Percentiles rank a stretch among this genome's conserved stretches.
Evolutionary conservation across 139 green algal species (phyloP).

Genomic region (Auxenochlorella protothecoides): DNA sequence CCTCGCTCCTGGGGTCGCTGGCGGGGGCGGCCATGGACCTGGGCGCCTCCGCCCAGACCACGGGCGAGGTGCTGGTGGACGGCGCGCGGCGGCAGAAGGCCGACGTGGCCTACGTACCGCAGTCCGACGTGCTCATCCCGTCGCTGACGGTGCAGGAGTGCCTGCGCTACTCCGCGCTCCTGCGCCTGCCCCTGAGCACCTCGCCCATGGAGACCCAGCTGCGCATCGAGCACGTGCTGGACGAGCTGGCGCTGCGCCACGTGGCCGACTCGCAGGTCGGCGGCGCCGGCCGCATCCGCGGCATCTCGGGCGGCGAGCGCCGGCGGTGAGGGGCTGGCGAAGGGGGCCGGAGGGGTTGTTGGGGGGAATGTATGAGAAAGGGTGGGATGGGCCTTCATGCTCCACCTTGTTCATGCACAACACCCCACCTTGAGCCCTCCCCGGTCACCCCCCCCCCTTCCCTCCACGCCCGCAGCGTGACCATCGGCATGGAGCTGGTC

Average conservation of each 20-base stretch:
- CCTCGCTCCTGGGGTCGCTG: slow-evolving; percentile 52
- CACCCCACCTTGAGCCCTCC: background rate
- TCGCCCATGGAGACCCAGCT: slow-evolving; percentile 13
- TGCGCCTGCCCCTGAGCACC: slow-evolving; percentile 39
- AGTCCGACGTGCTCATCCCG: slow-evolving; percentile 60
- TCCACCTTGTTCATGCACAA: too few species aligned
- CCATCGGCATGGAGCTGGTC: slow-evolving; percentile 70
- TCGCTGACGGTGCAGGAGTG: slow-evolving; percentile 65
- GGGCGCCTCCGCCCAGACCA: slow-evolving; percentile 3
- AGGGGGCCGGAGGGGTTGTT: too few species aligned
- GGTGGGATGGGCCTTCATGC: too few species aligned
- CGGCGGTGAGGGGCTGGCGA: slow-evolving; percentile 37
- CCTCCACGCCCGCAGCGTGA: slow-evolving; percentile 17
- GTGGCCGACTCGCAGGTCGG: slow-evolving; percentile 31
- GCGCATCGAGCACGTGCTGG: slow-evolving; percentile 31
- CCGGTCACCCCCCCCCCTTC: background rate
- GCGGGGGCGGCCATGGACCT: slow-evolving; percentile 19
- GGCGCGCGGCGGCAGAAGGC: slow-evolving; percentile 5
- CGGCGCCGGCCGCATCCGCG: slow-evolving; percentile 24
- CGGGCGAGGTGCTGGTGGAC: slow-evolving; percentile 18
- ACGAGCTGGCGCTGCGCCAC: slow-evolving; percentile 36
- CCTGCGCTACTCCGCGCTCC: slow-evolving; percentile 48
- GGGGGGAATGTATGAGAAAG: too few species aligned
- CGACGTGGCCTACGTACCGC: slow-evolving; percentile 56
- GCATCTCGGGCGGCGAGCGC: slow-evolving; percentile 22